Evolutionary conservation across 768 basidiomycete genomes (phyloP).

Genomic region (Lyophyllum decastes): DNA sequence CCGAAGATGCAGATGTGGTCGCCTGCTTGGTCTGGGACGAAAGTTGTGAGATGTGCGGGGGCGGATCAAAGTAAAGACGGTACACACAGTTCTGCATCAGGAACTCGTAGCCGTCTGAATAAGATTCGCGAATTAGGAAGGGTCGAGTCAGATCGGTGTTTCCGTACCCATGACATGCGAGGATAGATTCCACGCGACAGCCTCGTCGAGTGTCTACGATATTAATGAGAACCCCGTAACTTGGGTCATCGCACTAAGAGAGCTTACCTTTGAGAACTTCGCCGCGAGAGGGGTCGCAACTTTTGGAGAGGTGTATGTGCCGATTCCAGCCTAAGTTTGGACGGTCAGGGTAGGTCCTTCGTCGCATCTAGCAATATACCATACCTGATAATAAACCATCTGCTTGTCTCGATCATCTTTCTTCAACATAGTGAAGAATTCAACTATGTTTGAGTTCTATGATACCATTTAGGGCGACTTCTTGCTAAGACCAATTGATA

Average conservation of each 20-base stretch:
- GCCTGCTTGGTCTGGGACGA: constrained; percentile 39
- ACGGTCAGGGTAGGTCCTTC: too few species aligned
- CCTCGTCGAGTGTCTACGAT: constrained; percentile 38
- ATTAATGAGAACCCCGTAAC: too few species aligned
- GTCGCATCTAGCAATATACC: neutral
- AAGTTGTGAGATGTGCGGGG: neutral
- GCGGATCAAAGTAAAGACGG: neutral
- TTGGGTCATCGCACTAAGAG: too few species aligned
- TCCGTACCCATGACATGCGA: constrained; percentile 48
- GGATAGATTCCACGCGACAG: constrained; percentile 49
- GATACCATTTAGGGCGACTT: constrained; percentile 20
- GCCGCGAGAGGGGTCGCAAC: constrained; percentile 48
- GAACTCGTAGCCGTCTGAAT: constrained; percentile 54
- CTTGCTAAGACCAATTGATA: too few species aligned
- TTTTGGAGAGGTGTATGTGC: constrained; percentile 56
- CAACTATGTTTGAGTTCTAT: constrained; percentile 40
- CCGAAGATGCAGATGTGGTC: constrained; percentile 54
- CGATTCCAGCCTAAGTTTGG: constrained; percentile 47
- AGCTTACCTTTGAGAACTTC: constrained; percentile 28
- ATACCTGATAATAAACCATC: constrained; percentile 45
- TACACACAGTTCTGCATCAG: constrained; percentile 59
- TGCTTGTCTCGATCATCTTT: constrained; percentile 37
- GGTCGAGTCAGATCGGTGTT: neutral
- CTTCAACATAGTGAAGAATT: constrained; percentile 37
- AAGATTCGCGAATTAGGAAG: neutral